Conservation (phyloP, 2,329 filamentous ascomycete genomes). For the Calcarisporium arbuscula region DNA sequence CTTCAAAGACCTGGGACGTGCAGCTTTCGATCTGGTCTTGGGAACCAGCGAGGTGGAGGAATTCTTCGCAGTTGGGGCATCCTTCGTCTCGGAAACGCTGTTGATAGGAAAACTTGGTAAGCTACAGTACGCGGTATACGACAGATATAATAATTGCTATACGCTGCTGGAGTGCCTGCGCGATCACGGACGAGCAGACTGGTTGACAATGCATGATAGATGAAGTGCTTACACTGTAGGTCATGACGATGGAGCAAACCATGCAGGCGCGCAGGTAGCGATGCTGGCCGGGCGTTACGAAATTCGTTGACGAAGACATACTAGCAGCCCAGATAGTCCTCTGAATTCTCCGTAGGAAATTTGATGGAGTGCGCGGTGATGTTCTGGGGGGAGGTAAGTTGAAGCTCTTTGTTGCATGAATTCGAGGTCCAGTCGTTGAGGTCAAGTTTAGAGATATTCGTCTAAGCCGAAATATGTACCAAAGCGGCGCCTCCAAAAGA, state of each 20-base stretch:
- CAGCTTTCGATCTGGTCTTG: constrained; percentile 81
- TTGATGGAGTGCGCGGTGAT: too few relatives aligned
- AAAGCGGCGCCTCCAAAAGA: too few relatives aligned
- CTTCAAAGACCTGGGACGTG: constrained; percentile 94
- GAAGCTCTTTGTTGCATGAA: too few relatives aligned
- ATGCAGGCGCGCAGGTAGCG: constrained; percentile 93
- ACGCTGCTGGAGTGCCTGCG: neutral
- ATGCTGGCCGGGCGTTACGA: constrained; percentile 67
- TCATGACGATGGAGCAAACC: constrained; percentile 94
- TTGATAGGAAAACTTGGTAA: constrained; percentile 1
- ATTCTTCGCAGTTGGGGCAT: constrained; percentile 94
- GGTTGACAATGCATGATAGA: neutral
- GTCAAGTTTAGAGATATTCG: too few relatives aligned
- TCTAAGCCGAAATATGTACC: too few relatives aligned
- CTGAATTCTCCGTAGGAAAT: too few relatives aligned
- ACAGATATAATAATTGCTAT: too few relatives aligned
- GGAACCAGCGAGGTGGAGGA: constrained; percentile 75
- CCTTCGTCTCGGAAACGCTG: constrained; percentile 81
- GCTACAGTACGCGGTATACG: too few relatives aligned
- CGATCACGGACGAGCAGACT: neutral
- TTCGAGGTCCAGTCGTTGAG: too few relatives aligned
- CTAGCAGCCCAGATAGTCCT: too few relatives aligned
- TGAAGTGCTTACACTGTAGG: constrained; percentile 54
- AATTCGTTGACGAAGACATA: constrained; percentile 47
- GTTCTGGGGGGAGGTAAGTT: too few relatives aligned